phyloP scores from a whole-genome alignment of 2,329 filamentous ascomycete genomes.

The Lojkania enalia region DNA sequence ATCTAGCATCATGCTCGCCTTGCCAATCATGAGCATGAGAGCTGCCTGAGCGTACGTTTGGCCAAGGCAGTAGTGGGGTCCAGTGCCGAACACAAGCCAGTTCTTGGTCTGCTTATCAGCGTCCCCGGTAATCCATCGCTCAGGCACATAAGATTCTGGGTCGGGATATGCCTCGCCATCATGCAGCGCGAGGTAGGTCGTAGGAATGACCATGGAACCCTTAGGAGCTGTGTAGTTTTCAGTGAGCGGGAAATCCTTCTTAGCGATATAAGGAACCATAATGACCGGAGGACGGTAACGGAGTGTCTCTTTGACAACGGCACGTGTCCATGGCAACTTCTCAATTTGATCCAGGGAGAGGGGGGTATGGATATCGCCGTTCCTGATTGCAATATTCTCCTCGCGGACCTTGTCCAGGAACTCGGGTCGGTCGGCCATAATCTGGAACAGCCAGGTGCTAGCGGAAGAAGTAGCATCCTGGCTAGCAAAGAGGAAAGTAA shows the following conservation, averaged over 20 bases:
- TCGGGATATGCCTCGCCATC: conserved; percentile 89
- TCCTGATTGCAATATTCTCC: conserved; percentile 77
- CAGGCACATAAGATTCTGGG: conserved; percentile 85
- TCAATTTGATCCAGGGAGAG: conserved; percentile 84
- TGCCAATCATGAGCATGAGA: conserved; percentile 83
- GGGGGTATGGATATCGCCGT: conserved; percentile 68
- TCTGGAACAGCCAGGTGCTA: conserved; percentile 90
- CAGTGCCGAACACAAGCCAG: conserved; percentile 93
- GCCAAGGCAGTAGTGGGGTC: conserved; percentile 92
- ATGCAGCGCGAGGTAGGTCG: conserved; percentile 84
- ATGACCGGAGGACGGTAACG: conserved; percentile 92
- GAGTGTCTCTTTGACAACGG: conserved; percentile 67
- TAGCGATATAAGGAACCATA: conserved; percentile 91
- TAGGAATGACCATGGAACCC: conserved; percentile 90
- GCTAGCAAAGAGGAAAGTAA: conserved; percentile 93
- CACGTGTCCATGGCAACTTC: conserved; percentile 82
- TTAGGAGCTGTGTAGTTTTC: conserved; percentile 85
- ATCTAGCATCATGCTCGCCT: conserved; percentile 79
- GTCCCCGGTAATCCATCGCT: conserved; percentile 86
- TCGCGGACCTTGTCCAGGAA: conserved; percentile 83
- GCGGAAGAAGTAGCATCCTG: conserved; percentile 95
- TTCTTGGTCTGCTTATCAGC: conserved; percentile 92
- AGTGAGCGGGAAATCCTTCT: conserved; percentile 90
- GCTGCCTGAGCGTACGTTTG: conserved; percentile 88
- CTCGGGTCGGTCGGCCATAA: conserved; percentile 86